phyloP scores from a whole-genome alignment of 495 filamentous ascomycete genomes.

The Penicillium arizonense region DNA sequence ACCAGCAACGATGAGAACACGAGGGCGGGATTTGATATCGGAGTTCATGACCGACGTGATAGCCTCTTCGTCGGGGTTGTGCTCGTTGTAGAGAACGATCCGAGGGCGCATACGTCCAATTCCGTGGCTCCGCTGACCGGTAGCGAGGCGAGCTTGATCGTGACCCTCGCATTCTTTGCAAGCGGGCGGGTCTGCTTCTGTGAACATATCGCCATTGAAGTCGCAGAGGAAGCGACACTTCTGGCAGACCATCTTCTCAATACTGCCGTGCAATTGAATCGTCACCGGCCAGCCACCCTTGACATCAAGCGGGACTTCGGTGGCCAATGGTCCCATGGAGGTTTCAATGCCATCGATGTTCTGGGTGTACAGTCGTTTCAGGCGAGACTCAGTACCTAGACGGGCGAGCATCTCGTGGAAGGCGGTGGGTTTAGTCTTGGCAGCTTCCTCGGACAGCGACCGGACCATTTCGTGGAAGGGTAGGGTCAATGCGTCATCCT shows the following conservation, averaged over 20 bases:
- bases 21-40: constrained; percentile 80
- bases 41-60: constrained; percentile 86
- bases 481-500: constrained; percentile 78
- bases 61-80: constrained; percentile 92
- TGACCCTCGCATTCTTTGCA: constrained; percentile 73
- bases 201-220: constrained; percentile 78
- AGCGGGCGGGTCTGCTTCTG: constrained; percentile 78
- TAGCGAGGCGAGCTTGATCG: constrained; percentile 73
- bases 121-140: constrained; percentile 89
- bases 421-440: constrained; percentile 73
- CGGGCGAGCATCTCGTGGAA: constrained; percentile 95
- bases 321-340: constrained; percentile 73
- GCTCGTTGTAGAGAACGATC: constrained; percentile 96
- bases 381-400: constrained; percentile 79
- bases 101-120: constrained; percentile 87
- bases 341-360: constrained; percentile 97
- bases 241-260: constrained; percentile 93
- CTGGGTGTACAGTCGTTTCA: constrained; percentile 92
- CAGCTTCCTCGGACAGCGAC: constrained; percentile 71
- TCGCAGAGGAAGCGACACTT: constrained; percentile 79
- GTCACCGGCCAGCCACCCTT: constrained; percentile 93
- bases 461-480: constrained; percentile 97
- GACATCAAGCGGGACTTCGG: constrained; percentile 65
- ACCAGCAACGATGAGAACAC: constrained; percentile 90
- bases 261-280: constrained; percentile 89